Evolutionary conservation across 2,329 filamentous ascomycete genomes (phyloP), one percentile per base, ranked within the genome.

Genomic region (Ophiocordyceps robertsii): DNA sequence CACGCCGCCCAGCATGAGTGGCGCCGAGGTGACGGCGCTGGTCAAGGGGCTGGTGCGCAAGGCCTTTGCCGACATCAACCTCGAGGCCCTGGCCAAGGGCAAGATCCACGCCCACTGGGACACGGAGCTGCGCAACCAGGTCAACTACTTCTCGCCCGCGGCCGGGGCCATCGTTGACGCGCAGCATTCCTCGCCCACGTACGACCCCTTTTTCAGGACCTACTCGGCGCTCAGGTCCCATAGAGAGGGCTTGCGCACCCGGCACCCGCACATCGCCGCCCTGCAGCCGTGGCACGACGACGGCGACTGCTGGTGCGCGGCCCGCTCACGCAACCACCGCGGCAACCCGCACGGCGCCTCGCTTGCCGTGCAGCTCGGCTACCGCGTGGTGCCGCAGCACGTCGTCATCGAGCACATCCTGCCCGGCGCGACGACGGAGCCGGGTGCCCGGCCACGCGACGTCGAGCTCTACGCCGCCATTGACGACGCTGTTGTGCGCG

Each of bases 231-330:
- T 16, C 16, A 41, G 0, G 45, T 43, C 6, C 43, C 47, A 0
- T 27, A 40, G 46, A 27, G 50, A 51, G 6, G 57, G 55, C 1
- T 5, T 53, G 17, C 35, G 42, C 2, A 48, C 49, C 32, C 49
- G 50, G 1, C 42, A 44, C 3, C 63, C 69, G 1, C 69, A 72
- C 0, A 53, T 64, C n/a, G 59, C 68, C 0, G 86, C 83, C 1
- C 68, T 95, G 2, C 40, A 44, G 2, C 63, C 68, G 4, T 95
- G 89, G 87, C 67, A 79, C 10, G 84, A 94, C 39, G 73, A 82
- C 30, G 85, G 84, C 17, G 84, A 96, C 47, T 93, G 87, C 61
- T 96, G 87, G 84, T 96, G 90, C 59, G 79, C 82, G 5, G 70
- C 67, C 0, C 56, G 54, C 4, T 62, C 64, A 1, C 49, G 55